Percentiles rank a stretch among this genome's conserved stretches.
These are phyloP conservation scores for Chromera velia DNA, from an alignment of 73 alveolate genomes.

Conservation along the genomic window DNA sequence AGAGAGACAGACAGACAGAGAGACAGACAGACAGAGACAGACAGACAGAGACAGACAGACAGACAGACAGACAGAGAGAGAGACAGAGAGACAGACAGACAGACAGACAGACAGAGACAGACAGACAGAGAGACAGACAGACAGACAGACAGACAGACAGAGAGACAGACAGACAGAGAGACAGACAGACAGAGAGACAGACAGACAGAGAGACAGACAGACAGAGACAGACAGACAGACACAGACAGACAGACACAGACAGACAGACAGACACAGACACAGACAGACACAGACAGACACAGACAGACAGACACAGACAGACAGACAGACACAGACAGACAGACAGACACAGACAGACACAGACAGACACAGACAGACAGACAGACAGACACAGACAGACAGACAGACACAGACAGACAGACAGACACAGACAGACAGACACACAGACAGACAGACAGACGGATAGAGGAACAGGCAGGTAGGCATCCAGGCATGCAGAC, in stretches of 20 bases:
- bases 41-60: background rate
- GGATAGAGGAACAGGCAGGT: too few relatives aligned
- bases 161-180: background rate
- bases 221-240: slow-evolving; percentile 3
- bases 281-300: slow-evolving; percentile 4
- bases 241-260: slow-evolving; percentile 2
- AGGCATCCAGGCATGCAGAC: too few relatives aligned
- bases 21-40: background rate
- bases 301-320: slow-evolving; percentile 2
- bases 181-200: slow-evolving; percentile 2
- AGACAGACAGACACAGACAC: slow-evolving; percentile 3
- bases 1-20: background rate
- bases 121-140: slow-evolving; percentile 2
- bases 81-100: background rate
- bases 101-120: background rate
- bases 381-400: too few relatives aligned
- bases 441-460: slow-evolving; percentile 2
- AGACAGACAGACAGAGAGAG: background rate
- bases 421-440: slow-evolving; percentile 2
- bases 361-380: too few relatives aligned
- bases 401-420: slow-evolving; percentile 2
- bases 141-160: slow-evolving; percentile 1
- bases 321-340: slow-evolving; percentile 2
- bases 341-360: slow-evolving; percentile 2
- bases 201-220: slow-evolving; percentile 2